Base-by-base conservation (phyloP, 371 early-diverging fungal genomes). In the Quaeritorhiza haematococci region DNA sequence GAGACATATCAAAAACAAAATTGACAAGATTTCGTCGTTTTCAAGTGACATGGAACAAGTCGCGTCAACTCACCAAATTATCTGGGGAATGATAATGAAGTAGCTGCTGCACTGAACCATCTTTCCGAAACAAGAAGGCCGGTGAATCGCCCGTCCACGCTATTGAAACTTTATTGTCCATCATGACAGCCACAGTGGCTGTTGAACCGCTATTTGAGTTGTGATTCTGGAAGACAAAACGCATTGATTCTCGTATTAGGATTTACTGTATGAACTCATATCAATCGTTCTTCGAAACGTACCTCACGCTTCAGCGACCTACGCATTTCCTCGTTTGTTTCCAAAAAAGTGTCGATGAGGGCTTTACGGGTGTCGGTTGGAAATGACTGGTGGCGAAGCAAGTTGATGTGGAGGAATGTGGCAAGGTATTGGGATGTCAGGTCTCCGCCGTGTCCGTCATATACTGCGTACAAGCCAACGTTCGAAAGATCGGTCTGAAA, bases 61-160 rank as follows among this genome's bases (percentile, higher is more conserved):
- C n/a, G n/a, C n/a, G n/a, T n/a, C n/a, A n/a, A n/a, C n/a, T n/a
- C n/a, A n/a, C n/a, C n/a, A n/a, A n/a, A n/a, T n/a, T 41, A 6
- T 26, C 34, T 29, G 56, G 23, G 23, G 13, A 33, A 33, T 55
- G 56, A n/a, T 45, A 45, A 6, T 30, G 45, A 17, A 33, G 23
- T 45, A 55, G 56, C 10, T 47, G 47, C 10, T 6, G 19, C 13
- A 35, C 26, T 5, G 10, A 5, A 5, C 47, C 56, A 19, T 29
- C 30, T n/a, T 55, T 48, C 33, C 47, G 28, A 27, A 55, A 13
- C 19, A 55, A 48, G 47, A 55, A 55, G 7, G 56, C 45, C 28
- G 56, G 56, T 3, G 56, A 55, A 26, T 55, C 56, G 24, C 56
- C 56, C 23, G 56, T 35, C 56, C 56, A 55, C n/a, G 56, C 56